Base-by-base conservation (phyloP, 2,329 filamentous ascomycete species). In the Botryosphaeria dothidea region DNA sequence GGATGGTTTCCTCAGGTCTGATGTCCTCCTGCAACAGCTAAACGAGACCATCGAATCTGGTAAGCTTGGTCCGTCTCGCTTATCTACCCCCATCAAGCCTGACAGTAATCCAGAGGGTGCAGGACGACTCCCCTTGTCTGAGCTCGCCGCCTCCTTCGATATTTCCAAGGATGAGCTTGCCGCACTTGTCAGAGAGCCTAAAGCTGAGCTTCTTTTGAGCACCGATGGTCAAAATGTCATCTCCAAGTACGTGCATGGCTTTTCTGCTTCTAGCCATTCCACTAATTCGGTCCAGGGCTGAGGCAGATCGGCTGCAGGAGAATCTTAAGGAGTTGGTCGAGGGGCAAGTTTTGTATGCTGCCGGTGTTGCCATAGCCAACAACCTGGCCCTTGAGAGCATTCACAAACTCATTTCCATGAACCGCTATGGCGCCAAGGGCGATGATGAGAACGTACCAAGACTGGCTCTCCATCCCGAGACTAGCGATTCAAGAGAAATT, bases 1-100 rank as follows among this genome's bases (percentile, higher is more conserved):
- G 3, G 65, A 72, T 51, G 71, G 70, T 11, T 71, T 77, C 45
- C 45, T 75, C 3, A 73, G 73, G 5, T 66, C 66, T n/a, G 68
- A 67, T 8, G 67, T 70, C 19, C 63, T 70, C 7, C 57, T 68
- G 17, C 64, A 62, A 31, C 67, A 70, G 15, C 73, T 77, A 31
- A 65, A 72, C 43, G 45, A 60, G 38, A 57, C 65, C 15, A 66
- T 73, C 48, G 31, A 56, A 3, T 38, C 62, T 48, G 51, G 65
- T 61, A 56, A 19, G 61, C 19, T 21, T 29, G n/a, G 21, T 31
- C 8, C 25, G 25, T 41, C 31, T 11, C 19, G 38, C n/a, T 6
- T 23, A n/a, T 17, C 31, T 27, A 29, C 45, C 25, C 7, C 34
- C 13, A 34, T 41, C 17, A 41, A 45, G 13, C 15, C 38, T 58